phyloP scores from a whole-genome alignment of 306 rosid species.

The Erythrophleum fordii region DNA sequence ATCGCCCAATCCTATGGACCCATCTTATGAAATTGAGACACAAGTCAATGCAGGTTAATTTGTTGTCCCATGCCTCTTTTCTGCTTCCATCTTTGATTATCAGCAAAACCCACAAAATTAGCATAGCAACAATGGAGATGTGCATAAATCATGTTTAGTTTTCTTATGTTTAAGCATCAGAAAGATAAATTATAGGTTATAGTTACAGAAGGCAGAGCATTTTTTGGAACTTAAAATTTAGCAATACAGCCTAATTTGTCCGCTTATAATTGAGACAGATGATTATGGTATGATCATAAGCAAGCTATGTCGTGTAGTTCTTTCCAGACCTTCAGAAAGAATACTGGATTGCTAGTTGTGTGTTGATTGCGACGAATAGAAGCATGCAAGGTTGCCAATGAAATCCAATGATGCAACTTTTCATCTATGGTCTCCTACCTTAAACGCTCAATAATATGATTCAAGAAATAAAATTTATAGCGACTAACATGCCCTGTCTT shows the following conservation, averaged over 20 bases:
- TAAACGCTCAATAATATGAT: background rate
- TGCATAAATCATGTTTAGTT: background rate
- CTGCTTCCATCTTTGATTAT: too few species aligned
- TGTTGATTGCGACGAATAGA: background rate
- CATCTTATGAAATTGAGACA: background rate
- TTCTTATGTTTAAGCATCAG: background rate
- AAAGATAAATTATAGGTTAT: background rate
- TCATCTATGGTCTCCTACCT: conserved; percentile 8
- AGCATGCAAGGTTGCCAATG: conserved; percentile 2
- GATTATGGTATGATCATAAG: background rate
- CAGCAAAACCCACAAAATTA: too few species aligned
- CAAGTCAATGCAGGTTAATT: background rate
- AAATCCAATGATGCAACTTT: conserved; percentile 1
- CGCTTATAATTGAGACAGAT: background rate
- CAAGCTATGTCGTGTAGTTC: background rate
- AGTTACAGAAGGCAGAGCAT: background rate
- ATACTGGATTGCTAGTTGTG: background rate
- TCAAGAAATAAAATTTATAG: background rate
- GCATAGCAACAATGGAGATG: background rate
- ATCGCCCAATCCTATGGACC: background rate
- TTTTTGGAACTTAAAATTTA: background rate
- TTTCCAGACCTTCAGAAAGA: background rate
- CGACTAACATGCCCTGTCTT: background rate
- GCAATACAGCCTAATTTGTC: background rate
- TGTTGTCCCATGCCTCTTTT: background rate